Evolutionary conservation across 1,139 yeast species (phyloP).

Genomic region (Pneumocystis jirovecii): DNA sequence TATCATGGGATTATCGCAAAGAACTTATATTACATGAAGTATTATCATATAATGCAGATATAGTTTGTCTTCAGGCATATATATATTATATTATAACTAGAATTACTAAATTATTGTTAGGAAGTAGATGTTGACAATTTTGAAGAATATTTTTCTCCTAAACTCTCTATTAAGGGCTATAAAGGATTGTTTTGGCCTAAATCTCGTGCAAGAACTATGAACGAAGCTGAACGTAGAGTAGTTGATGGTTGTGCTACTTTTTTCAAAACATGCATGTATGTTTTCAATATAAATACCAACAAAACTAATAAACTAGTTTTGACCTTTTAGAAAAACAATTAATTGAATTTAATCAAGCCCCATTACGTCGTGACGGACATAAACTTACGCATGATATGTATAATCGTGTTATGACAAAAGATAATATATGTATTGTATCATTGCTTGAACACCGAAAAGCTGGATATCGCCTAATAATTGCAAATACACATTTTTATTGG

Average conservation of each 20-base stretch:
- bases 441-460: slow-evolving; percentile 59
- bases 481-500: slow-evolving; percentile 95
- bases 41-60: slow-evolving; percentile 47
- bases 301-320: slow-evolving; percentile 25
- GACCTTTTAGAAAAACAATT: slow-evolving; percentile 54
- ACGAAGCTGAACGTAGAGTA: slow-evolving; percentile 62
- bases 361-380: slow-evolving; percentile 55
- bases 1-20: slow-evolving; percentile 85
- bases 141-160: slow-evolving; percentile 74
- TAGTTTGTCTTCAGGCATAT: slow-evolving; percentile 58
- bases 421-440: slow-evolving; percentile 75
- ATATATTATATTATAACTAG: not conserved
- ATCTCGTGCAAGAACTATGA: slow-evolving; percentile 86
- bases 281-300: not conserved
- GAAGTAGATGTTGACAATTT: slow-evolving; percentile 83
- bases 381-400: slow-evolving; percentile 88
- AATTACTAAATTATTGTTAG: not conserved
- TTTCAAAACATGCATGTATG: slow-evolving; percentile 42
- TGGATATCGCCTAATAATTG: slow-evolving; percentile 58
- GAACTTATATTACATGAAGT: slow-evolving; percentile 61
- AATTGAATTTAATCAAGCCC: slow-evolving; percentile 76
- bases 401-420: slow-evolving; percentile 92
- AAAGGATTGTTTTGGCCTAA: slow-evolving; percentile 71
- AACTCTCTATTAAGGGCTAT: slow-evolving; percentile 60
- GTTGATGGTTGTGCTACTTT: slow-evolving; percentile 98